These are phyloP conservation scores for Chaetomium sp. DNA, from an alignment of 2,329 filamentous ascomycete genomes.

Conservation along the genomic window DNA sequence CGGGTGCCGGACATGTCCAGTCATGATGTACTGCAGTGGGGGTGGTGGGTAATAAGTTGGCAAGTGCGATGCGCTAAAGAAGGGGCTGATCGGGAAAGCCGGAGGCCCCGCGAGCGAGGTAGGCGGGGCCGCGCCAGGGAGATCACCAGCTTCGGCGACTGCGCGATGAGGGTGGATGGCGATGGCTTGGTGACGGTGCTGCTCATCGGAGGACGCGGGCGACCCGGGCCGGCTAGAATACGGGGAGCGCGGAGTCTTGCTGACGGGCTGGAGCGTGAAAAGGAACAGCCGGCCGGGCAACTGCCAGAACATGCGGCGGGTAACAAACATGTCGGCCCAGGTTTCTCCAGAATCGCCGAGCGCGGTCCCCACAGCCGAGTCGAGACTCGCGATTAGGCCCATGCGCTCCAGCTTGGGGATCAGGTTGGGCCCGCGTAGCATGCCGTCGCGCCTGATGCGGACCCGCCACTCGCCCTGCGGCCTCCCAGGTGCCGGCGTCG, in stretches of 20 bases:
- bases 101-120: constrained; percentile 30
- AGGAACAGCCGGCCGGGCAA: constrained; percentile 80
- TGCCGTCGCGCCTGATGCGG: constrained; percentile 77
- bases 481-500: constrained; percentile 61
- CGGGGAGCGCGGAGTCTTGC: constrained; percentile 42
- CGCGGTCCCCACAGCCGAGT: constrained; percentile 66
- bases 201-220: constrained; percentile 32
- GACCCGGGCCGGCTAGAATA: constrained; percentile 48
- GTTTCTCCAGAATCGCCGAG: constrained; percentile 55
- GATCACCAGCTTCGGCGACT: constrained; percentile 29
- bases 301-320: constrained; percentile 83
- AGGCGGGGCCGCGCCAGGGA: constrained; percentile 35
- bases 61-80: constrained; percentile 74
- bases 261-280: constrained; percentile 64
- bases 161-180: constrained; percentile 20
- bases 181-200: too few relatives aligned
- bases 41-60: constrained; percentile 87
- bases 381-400: constrained; percentile 72
- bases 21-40: constrained; percentile 73
- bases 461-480: constrained; percentile 84
- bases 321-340: constrained; percentile 79
- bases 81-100: constrained; percentile 55
- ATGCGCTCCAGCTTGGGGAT: constrained; percentile 90
- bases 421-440: constrained; percentile 74
- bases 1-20: constrained; percentile 75